These are phyloP conservation scores for Agrocybe praecox DNA, from an alignment of 768 basidiomycete genomes.

Conservation along the genomic window DNA sequence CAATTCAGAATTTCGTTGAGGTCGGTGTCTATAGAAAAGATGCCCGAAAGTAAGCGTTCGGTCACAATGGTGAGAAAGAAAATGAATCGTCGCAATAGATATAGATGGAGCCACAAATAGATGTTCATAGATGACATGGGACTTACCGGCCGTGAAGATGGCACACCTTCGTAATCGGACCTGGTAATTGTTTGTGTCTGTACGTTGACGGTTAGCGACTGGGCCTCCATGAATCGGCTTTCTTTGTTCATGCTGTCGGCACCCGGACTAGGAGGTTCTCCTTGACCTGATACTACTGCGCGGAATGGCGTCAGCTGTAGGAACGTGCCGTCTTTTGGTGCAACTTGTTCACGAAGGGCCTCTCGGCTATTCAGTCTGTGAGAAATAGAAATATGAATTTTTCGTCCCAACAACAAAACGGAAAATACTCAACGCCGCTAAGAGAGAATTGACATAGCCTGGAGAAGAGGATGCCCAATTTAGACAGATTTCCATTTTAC, in stretches of 20 bases:
- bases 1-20: background rate
- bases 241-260: conserved; percentile 13
- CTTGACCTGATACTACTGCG: conserved; percentile 20
- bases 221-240: conserved; percentile 6
- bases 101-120: too few species aligned
- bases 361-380: conserved; percentile 49
- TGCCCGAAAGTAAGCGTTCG: background rate
- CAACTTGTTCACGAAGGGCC: conserved; percentile 42
- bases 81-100: background rate
- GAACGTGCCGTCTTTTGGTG: conserved; percentile 33
- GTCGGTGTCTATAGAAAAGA: background rate
- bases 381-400: background rate
- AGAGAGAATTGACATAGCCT: conserved; percentile 55
- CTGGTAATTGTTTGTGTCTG: conserved; percentile 35
- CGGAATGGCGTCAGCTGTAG: conserved; percentile 35
- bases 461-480: conserved; percentile 1
- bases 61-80: background rate
- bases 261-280: conserved; percentile 15
- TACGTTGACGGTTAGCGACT: conserved; percentile 28
- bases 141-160: conserved; percentile 14
- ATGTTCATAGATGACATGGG: background rate
- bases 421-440: conserved; percentile 46
- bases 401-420: background rate
- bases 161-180: conserved; percentile 25
- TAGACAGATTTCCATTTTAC: conserved; percentile 3